Percentiles rank a stretch among this genome's conserved stretches.
These are phyloP conservation scores for Paratrimastix pyriformis DNA, from an alignment of 78 protist species.

Conservation along the genomic window DNA sequence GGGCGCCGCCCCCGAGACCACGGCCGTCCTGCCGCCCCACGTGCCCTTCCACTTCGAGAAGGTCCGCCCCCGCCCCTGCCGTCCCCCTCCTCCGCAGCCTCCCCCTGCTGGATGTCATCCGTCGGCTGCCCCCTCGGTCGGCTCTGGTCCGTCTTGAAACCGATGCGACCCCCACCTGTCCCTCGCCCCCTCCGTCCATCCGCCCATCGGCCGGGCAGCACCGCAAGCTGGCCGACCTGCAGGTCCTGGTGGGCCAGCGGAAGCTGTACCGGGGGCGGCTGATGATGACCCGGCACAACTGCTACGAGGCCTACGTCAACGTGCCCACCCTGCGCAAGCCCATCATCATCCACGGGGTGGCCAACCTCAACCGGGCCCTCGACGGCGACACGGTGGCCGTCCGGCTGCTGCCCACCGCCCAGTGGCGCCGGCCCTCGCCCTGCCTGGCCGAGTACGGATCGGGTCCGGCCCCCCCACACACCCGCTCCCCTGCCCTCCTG, in stretches of 20 bases:
- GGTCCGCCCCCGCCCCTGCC: neutral
- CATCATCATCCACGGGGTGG: neutral
- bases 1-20: neutral
- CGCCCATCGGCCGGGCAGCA: neutral
- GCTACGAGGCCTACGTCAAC: neutral
- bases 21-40: neutral
- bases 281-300: neutral
- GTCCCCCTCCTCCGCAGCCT: neutral
- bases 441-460: neutral
- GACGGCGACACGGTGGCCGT: slow-evolving; percentile 38
- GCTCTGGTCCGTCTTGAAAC: too few species aligned
- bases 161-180: too few species aligned
- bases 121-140: too few species aligned
- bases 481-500: too few species aligned
- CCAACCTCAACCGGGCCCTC: slow-evolving; percentile 26
- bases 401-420: neutral
- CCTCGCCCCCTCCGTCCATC: too few species aligned
- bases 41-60: too few species aligned
- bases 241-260: neutral
- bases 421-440: slow-evolving; percentile 6
- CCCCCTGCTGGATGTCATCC: neutral
- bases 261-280: slow-evolving; percentile 1
- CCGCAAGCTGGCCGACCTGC: neutral
- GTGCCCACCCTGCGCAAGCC: neutral
- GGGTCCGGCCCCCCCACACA: too few species aligned